These are phyloP conservation scores for Thalassiosira profunda DNA, from an alignment of 108 stramenopile genomes.

Conservation along the genomic window DNA sequence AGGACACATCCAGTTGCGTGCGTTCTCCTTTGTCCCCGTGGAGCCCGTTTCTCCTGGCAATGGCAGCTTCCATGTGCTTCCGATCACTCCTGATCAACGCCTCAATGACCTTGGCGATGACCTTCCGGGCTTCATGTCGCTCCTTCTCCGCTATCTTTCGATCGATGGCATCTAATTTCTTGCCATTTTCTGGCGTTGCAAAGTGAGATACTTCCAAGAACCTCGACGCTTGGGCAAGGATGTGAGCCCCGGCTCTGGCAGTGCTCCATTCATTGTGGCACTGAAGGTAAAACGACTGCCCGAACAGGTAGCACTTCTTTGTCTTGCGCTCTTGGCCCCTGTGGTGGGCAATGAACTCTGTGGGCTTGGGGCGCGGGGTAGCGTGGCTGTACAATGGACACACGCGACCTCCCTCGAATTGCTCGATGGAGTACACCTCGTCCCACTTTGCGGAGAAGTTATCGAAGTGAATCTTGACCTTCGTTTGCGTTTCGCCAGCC, in stretches of 20 bases:
- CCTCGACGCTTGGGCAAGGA: conserved; percentile 85
- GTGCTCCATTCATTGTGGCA: conserved; percentile 91
- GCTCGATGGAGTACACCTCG: conserved; percentile 80
- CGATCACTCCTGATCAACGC: conserved; percentile 69
- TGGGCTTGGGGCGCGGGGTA: conserved; percentile 71
- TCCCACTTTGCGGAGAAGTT: conserved; percentile 94
- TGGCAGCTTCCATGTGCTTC: conserved; percentile 56
- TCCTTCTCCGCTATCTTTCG: conserved; percentile 27
- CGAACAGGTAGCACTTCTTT: conserved; percentile 60
- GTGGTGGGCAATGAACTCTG: conserved; percentile 83
- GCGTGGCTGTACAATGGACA: conserved; percentile 84
- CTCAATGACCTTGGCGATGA: conserved; percentile 74
- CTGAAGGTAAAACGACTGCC: conserved; percentile 76
- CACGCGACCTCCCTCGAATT: conserved; percentile 78
- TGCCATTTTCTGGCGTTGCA: conserved; percentile 24
- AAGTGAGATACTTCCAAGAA: conserved; percentile 58
- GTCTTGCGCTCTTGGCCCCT: conserved; percentile 52
- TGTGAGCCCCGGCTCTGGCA: conserved; percentile 90
- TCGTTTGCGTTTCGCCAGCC: conserved; percentile 26
- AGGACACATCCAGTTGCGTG: conserved; percentile 54
- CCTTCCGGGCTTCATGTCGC: conserved; percentile 47
- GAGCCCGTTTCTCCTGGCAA: conserved; percentile 23
- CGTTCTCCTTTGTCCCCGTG: too few species aligned
- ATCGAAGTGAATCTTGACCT: conserved; percentile 94
- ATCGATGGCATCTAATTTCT: conserved; percentile 17